Evolutionary conservation across 2,329 filamentous ascomycete species (phyloP).

Genomic region (Fusarium buharicum): DNA sequence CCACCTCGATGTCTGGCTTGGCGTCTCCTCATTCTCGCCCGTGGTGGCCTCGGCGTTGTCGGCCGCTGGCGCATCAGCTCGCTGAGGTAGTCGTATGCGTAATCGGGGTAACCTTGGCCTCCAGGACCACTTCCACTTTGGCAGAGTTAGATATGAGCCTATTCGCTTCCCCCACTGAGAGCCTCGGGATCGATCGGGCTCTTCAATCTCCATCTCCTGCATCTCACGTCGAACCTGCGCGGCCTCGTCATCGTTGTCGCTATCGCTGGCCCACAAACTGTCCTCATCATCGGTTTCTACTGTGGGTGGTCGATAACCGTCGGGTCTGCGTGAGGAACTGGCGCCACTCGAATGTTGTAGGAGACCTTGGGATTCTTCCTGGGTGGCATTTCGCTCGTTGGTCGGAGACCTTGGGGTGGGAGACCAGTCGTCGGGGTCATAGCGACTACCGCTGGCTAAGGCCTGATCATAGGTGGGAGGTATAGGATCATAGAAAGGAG

Average conservation of each 20-base stretch:
- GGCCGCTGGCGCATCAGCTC: conserved; percentile 44
- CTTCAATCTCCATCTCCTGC: conserved; percentile 88
- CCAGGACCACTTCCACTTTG: conserved; percentile 67
- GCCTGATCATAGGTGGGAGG: conserved; percentile 58
- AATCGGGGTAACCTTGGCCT: conserved; percentile 63
- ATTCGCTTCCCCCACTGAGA: conserved; percentile 67
- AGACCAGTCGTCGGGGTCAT: conserved; percentile 47
- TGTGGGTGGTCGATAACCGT: conserved; percentile 80
- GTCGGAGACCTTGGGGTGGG: conserved; percentile 46
- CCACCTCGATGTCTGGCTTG: conserved; percentile 40
- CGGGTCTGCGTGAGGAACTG: conserved; percentile 56
- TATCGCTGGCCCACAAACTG: conserved; percentile 62
- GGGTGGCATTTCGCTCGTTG: conserved; percentile 71
- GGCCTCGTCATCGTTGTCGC: conserved; percentile 63
- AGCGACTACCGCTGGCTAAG: conserved; percentile 51
- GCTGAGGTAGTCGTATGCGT: conserved; percentile 60
- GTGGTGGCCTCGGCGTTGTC: conserved; percentile 43
- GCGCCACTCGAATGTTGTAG: conserved; percentile 64
- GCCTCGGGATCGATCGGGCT: conserved; percentile 62
- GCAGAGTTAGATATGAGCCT: conserved; percentile 62
- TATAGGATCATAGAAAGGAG: conserved; percentile 56
- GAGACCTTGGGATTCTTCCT: conserved; percentile 81
- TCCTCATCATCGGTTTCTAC: conserved; percentile 81
- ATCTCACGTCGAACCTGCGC: conserved; percentile 81
- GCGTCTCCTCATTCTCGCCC: conserved; percentile 44